Percentiles rank a stretch among this genome's conserved stretches.
These are phyloP conservation scores for Penicillium lividum DNA, from an alignment of 495 filamentous ascomycete species.

Conservation along the genomic window DNA sequence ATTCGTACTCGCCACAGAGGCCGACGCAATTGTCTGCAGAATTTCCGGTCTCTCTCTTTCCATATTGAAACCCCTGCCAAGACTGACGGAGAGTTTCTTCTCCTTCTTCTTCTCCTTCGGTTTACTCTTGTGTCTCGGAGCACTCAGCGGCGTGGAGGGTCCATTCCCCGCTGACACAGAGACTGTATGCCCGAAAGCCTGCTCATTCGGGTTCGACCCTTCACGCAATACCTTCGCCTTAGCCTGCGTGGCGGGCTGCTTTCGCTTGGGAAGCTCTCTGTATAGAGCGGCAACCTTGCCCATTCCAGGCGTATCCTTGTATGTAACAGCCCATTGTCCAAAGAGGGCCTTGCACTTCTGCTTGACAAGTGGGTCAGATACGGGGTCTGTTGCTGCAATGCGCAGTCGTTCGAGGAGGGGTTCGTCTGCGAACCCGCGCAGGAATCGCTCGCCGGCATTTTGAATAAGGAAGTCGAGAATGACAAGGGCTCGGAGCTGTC, in stretches of 20 bases:
- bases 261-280: constrained; percentile 71
- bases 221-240: constrained; percentile 80
- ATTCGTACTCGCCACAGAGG: constrained; percentile 87
- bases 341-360: constrained; percentile 85
- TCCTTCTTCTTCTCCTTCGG: constrained; percentile 43
- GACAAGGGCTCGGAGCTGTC: constrained; percentile 84
- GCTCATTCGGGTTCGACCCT: constrained; percentile 64
- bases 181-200: constrained; percentile 50
- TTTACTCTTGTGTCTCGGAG: constrained; percentile 39
- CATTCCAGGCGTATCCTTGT: constrained; percentile 80
- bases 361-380: constrained; percentile 82
- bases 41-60: constrained; percentile 86
- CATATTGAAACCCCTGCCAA: constrained; percentile 65
- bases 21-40: constrained; percentile 76
- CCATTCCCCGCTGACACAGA: constrained; percentile 45
- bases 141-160: constrained; percentile 38
- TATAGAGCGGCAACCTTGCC: constrained; percentile 77
- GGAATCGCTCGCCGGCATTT: constrained; percentile 88
- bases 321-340: constrained; percentile 81
- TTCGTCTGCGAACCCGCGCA: constrained; percentile 84
- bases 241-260: constrained; percentile 65
- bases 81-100: constrained; percentile 31
- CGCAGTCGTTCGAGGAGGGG: constrained; percentile 91
- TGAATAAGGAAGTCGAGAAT: constrained; percentile 94
- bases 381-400: constrained; percentile 78